Evolutionary conservation across 1,284 basidiomycete species (phyloP), one percentile per base, ranked within the genome.

Genomic region (Cryptococcus amylolentus): DNA sequence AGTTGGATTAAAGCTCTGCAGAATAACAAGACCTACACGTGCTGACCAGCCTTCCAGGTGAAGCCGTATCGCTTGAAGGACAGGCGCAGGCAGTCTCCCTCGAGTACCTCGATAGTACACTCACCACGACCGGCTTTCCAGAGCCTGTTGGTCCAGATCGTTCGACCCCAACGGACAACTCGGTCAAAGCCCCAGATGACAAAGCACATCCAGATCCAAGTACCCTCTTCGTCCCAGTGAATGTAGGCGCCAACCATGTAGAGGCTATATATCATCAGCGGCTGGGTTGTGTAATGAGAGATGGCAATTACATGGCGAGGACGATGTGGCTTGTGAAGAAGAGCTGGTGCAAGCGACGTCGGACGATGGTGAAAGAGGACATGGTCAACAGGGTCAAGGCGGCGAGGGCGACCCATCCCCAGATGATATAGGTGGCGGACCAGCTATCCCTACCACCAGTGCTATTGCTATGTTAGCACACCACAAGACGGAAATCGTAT

Each of bases 41-140:
- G 40, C 18, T 41, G 40, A 5, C 40, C 40, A 5, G 40, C 16
- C 4, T 4, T 5, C 40, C 40, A 41, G 5, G 5, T 41, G 40
- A 41, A 41, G 40, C 40, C 40, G 40, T 16, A 20, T 13, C 40
- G 4, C 14, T 16, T 41, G 40, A 20, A 16, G 18, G 40, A 5
- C 4, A 41, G 14, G 4, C 40, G 40, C 5, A 41, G 4, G 12
- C 5, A 5, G 40, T 20, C 18, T 4, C 18, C 40, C 16, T 41
- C 40, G 5, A 41, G 4, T 4, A 41, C 37, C 16, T 31, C n/a
- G 23, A 64, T 48, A 40, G 54, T 61, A 2, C 56, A 46, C 23
- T 57, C 48, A 4, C 61, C 58, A 16, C 63, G 35, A 4, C 60
- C 57, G 51, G 70, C 67, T 13, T 67, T 51, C 65, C 65, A 67